Percentiles rank a stretch among this genome's conserved stretches.
Evolutionary conservation across 2,329 filamentous ascomycete genomes (phyloP).

Genomic region (Tolypocladium amazonense): DNA sequence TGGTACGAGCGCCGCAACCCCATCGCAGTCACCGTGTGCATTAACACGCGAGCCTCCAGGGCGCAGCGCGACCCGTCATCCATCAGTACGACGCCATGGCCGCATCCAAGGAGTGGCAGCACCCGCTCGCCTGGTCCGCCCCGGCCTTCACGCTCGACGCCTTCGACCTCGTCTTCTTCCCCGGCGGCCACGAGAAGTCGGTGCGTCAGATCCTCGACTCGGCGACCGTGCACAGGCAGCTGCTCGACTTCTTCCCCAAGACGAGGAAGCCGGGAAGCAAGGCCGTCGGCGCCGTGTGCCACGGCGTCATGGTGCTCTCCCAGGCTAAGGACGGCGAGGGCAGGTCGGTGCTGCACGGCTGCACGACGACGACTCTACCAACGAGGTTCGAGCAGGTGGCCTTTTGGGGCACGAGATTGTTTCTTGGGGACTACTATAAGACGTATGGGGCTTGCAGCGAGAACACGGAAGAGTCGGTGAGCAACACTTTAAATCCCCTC

Average conservation of each 20-base stretch:
- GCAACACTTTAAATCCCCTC: conserved; percentile 6
- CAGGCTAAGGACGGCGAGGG: conserved; percentile 28
- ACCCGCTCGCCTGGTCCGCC: conserved; percentile 33
- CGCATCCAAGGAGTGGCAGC: conserved; percentile 26
- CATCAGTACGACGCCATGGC: conserved; percentile 32
- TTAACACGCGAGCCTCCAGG: conserved; percentile 15
- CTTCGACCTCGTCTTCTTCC: conserved; percentile 38
- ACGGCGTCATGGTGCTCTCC: conserved; percentile 40
- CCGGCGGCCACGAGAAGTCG: conserved; percentile 42
- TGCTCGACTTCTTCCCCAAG: conserved; percentile 35
- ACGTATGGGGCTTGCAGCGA: conserved; percentile 41
- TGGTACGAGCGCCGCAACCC: conserved; percentile 21
- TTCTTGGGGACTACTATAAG: conserved; percentile 46
- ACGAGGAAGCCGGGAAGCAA: conserved; percentile 33
- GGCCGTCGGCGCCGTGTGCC: conserved; percentile 37
- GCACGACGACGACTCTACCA: conserved; percentile 37
- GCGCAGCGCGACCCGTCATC: conserved; percentile 30
- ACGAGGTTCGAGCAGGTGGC: conserved; percentile 35
- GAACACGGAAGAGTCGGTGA: conserved; percentile 34
- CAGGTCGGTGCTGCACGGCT: conserved; percentile 35
- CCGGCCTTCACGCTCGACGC: conserved; percentile 30
- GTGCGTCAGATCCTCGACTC: conserved; percentile 42
- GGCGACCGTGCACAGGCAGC: conserved; percentile 27
- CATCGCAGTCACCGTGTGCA: not conserved
- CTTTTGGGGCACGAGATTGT: conserved; percentile 35